Evolutionary conservation across 371 early-diverging fungal genomes (phyloP).

Genomic region (Mortierella sp.): DNA sequence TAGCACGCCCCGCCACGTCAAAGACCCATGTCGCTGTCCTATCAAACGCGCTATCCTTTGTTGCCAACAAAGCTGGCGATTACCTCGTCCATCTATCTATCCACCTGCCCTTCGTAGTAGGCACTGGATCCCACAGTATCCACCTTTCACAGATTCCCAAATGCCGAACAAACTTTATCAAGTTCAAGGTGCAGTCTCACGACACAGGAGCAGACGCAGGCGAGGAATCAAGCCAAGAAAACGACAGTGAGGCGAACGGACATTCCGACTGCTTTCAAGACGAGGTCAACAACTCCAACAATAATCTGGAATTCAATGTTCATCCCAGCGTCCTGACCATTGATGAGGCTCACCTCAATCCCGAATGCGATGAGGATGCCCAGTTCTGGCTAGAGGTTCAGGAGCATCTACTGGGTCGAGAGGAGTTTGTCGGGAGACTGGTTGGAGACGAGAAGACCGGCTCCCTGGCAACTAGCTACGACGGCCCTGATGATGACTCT

Average conservation of each 20-base stretch:
- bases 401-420: constrained; percentile 31
- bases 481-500: neutral
- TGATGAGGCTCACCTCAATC: constrained; percentile 41
- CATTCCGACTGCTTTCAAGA: neutral
- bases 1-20: constrained; percentile 7
- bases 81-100: constrained; percentile 35
- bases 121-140: constrained; percentile 19
- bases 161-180: constrained; percentile 45
- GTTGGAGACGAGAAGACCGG: constrained; percentile 2
- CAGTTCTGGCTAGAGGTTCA: constrained; percentile 51
- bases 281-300: neutral
- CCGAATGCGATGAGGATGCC: constrained; percentile 51
- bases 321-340: constrained; percentile 28
- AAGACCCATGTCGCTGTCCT: constrained; percentile 43
- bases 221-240: neutral
- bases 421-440: constrained; percentile 26
- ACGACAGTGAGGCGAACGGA: neutral
- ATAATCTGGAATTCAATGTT: constrained; percentile 37
- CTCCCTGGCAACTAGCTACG: neutral
- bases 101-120: constrained; percentile 20
- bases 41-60: constrained; percentile 41
- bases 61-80: constrained; percentile 48
- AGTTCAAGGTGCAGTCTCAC: constrained; percentile 10
- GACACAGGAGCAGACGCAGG: neutral
- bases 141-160: constrained; percentile 43